Evolutionary conservation across 2,329 filamentous ascomycete genomes (phyloP), one percentile per base, ranked within the genome.

Genomic region (Xylaria digitata): DNA sequence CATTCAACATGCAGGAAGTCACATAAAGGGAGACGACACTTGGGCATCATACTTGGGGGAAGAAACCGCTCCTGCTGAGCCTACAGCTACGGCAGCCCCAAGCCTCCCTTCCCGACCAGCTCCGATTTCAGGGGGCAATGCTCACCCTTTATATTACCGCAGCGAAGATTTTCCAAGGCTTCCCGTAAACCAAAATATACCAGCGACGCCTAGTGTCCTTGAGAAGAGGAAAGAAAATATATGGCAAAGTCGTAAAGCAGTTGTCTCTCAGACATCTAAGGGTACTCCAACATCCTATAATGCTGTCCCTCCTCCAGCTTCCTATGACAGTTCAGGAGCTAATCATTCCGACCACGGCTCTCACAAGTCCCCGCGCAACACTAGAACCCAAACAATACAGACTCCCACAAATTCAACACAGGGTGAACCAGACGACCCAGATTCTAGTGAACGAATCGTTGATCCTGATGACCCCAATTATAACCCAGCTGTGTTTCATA

Each of bases 1-100:
- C 21, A 52, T 60, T 3, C 32, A 42, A 13, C 1, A 26, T n/a
- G 56, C 17, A 17, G 52, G 61, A 30, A 57, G 37, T 26, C 61
- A 67, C 15, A 65, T 67, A n/a, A 65, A 58, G 26, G 50, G 32
- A 45, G 65, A 67, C 15, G 26, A 67, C 46, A 67, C 65, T 37
- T 67, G 65, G 65, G 65, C 61, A 8, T 46, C 65, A 15, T 11
- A 61, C 2, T 37, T 43, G 6, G 45, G 19, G 32, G 45, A 5
- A 23, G 42, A 43, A 21, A 37, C 30, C 6, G 11, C 21, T 17
- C 43, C 32, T n/a, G 7, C 26, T 26, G 23, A 63, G 17, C 50
- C 50, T 32, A 15, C 8, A 0, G 30, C 26, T 40, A 15, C 13
- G 0, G 30, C 26, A 6, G n/a, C 23, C 21, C n/a, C 49, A 3